Conservation (phyloP, 2,329 filamentous ascomycete genomes). For the Botrytis medusae region DNA sequence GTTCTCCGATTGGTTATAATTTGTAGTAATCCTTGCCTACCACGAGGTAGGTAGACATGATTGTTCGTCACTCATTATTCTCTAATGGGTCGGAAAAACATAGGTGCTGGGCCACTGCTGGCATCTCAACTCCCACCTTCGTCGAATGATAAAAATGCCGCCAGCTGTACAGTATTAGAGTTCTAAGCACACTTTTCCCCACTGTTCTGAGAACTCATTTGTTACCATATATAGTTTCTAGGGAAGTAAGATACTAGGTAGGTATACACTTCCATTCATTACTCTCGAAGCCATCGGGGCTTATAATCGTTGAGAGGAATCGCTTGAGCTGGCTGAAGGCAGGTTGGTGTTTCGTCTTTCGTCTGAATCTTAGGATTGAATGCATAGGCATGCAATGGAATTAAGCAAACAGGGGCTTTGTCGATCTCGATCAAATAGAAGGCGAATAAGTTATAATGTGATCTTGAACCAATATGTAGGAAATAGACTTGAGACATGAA, state of each 20-base stretch:
- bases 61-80: conserved; percentile 11
- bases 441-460: neutral
- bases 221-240: neutral
- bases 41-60: conserved; percentile 18
- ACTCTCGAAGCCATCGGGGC: neutral
- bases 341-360: neutral
- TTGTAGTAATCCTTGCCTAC: conserved; percentile 14
- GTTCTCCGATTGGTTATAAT: neutral
- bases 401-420: conserved; percentile 12
- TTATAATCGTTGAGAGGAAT: neutral
- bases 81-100: neutral
- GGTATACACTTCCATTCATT: neutral
- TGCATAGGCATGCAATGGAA: conserved; percentile 1
- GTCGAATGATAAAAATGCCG: neutral
- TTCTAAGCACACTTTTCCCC: neutral
- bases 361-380: neutral
- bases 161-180: conserved; percentile 5
- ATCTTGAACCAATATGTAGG: conserved; percentile 11
- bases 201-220: neutral
- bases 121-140: neutral
- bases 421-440: conserved; percentile 10
- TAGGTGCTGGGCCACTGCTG: conserved; percentile 5
- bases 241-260: neutral
- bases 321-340: neutral
- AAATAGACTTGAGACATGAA: conserved; percentile 15